Percentiles rank a stretch among this genome's conserved stretches.
phyloP scores from a whole-genome alignment of 177 flowering plant genomes.

The Tripterygium wilfordii region DNA sequence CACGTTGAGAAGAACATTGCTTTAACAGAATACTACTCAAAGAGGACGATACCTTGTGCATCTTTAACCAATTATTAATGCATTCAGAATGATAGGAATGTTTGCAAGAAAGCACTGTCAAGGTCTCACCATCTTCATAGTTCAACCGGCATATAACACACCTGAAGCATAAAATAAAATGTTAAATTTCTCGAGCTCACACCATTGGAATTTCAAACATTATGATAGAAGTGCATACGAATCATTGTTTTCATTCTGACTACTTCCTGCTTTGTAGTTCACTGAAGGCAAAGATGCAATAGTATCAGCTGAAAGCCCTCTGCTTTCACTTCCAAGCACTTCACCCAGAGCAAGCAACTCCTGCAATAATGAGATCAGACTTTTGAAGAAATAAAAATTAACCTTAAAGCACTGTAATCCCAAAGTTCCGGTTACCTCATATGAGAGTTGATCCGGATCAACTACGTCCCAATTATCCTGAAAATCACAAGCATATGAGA shows the following conservation, averaged over 20 bases:
- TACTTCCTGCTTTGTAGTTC: conserved; percentile 45
- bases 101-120: conserved; percentile 78
- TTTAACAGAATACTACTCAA: not conserved
- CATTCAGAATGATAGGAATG: conserved; percentile 87
- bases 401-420: not conserved
- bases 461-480: conserved; percentile 90
- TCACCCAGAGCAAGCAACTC: conserved; percentile 91
- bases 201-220: not conserved
- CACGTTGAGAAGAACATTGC: not conserved
- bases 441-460: conserved; percentile 94
- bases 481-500: conserved; percentile 5
- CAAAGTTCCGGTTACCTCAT: conserved; percentile 52
- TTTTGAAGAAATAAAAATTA: conserved; percentile 3
- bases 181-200: not conserved
- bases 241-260: conserved; percentile 62
- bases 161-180: conserved; percentile 32
- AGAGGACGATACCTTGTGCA: conserved; percentile 62
- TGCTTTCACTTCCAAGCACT: conserved; percentile 82
- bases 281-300: conserved; percentile 76
- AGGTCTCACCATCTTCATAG: conserved; percentile 70
- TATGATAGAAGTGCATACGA: conserved; percentile 39
- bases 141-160: conserved; percentile 88
- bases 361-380: conserved; percentile 28
- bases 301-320: conserved; percentile 79
- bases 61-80: conserved; percentile 84